These are phyloP conservation scores for Barnettozyma wickerhamii DNA, from an alignment of 805 yeast genomes.

Conservation along the genomic window DNA sequence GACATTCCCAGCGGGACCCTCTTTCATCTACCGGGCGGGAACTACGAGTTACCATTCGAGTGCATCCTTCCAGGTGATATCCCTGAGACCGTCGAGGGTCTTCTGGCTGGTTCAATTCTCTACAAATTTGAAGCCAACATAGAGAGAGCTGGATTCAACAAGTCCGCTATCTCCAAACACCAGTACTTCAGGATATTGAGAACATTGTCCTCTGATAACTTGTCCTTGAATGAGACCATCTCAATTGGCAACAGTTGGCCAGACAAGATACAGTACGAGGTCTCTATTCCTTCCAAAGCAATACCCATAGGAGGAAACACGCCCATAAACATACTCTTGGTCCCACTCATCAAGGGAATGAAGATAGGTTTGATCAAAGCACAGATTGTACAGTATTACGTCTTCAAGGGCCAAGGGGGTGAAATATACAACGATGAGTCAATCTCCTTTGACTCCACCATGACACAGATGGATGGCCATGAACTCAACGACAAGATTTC, in stretches of 20 bases:
- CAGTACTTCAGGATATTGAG: slow-evolving; percentile 73
- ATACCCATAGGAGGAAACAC: slow-evolving; percentile 78
- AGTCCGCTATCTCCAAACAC: slow-evolving; percentile 42
- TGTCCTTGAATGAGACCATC: slow-evolving; percentile 71
- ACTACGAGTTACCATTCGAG: slow-evolving; percentile 83
- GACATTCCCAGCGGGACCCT: slow-evolving; percentile 20
- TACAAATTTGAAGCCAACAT: slow-evolving; percentile 74
- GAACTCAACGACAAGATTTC: slow-evolving; percentile 54
- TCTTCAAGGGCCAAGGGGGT: slow-evolving; percentile 51
- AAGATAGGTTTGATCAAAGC: slow-evolving; percentile 63
- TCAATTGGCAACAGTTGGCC: slow-evolving; percentile 93
- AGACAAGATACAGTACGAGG: slow-evolving; percentile 77
- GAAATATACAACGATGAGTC: slow-evolving; percentile 60
- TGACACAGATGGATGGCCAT: slow-evolving; percentile 42
- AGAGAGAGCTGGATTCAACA: slow-evolving; percentile 57
- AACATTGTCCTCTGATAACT: slow-evolving; percentile 75
- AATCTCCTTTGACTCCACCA: slow-evolving; percentile 44
- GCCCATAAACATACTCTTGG: slow-evolving; percentile 63
- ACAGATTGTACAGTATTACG: slow-evolving; percentile 60
- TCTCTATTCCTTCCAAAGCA: slow-evolving; percentile 81
- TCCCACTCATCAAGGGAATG: slow-evolving; percentile 78
- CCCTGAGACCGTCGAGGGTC: slow-evolving; percentile 86
- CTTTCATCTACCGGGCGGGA: slow-evolving; percentile 57
- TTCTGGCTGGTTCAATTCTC: slow-evolving; percentile 69
- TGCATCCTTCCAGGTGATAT: slow-evolving; percentile 71